A percentile compares a stretch with the other conserved stretches of the same genome.
Conservation (phyloP, 1,139 yeast genomes). For the Taphrina sp. region DNA sequence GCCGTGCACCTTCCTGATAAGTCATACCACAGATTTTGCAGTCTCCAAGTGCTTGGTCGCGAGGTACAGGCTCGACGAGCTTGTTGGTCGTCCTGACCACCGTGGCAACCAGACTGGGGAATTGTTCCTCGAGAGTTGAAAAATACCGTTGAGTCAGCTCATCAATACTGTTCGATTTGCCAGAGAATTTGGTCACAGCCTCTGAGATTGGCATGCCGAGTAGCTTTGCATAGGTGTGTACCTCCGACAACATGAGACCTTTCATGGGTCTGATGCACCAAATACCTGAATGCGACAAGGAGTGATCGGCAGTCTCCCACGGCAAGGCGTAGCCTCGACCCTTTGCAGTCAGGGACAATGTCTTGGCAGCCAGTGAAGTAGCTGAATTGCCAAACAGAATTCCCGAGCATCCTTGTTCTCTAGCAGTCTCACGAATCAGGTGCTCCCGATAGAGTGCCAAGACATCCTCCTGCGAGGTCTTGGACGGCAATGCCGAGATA, state of each 20-base stretch:
- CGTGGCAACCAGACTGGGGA: conserved; percentile 89
- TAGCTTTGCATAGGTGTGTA: conserved; percentile 1
- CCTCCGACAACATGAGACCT: conserved; percentile 4
- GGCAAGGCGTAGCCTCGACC: conserved; percentile 80
- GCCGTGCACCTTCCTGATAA: conserved; percentile 45
- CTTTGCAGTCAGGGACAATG: conserved; percentile 76
- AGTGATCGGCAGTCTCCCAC: conserved; percentile 43
- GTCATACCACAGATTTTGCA: conserved; percentile 54
- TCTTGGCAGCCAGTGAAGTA: conserved; percentile 78
- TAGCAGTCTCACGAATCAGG: conserved; percentile 54
- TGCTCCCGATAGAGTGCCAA: conserved; percentile 52
- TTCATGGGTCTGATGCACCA: conserved; percentile 41
- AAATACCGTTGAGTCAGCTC: conserved; percentile 77
- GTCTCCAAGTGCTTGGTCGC: conserved; percentile 34
- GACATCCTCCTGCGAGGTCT: conserved; percentile 49
- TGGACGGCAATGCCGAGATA: conserved; percentile 8
- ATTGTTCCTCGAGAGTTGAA: conserved; percentile 68
- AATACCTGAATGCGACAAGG: conserved; percentile 50
- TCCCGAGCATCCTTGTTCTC: conserved; percentile 51
- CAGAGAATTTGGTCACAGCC: neutral
- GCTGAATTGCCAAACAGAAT: conserved; percentile 73
- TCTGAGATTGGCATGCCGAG: neutral
- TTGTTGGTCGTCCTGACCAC: conserved; percentile 89
- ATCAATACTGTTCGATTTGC: conserved; percentile 55
- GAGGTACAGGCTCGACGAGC: conserved; percentile 52